These are phyloP conservation scores for Musa itinerans DNA, from an alignment of 176 grass and related monocot species.

Conservation along the genomic window DNA sequence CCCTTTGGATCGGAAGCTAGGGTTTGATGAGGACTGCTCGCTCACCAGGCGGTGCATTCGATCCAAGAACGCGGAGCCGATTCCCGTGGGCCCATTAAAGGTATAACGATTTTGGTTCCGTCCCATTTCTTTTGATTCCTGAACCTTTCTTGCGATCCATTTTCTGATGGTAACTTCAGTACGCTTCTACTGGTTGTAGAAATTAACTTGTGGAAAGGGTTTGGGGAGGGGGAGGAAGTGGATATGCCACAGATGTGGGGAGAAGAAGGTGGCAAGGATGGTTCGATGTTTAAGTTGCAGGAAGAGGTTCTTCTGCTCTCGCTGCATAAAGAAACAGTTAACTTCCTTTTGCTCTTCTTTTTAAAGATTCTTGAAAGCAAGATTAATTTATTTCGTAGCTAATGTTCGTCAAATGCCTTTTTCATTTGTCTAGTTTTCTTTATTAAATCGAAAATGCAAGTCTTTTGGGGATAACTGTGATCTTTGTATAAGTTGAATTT, in stretches of 20 bases:
- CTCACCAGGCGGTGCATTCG: conserved; percentile 50
- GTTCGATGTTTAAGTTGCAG: conserved; percentile 59
- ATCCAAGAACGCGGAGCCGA: conserved; percentile 84
- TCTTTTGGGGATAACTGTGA: neutral
- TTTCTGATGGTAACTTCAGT: conserved; percentile 5
- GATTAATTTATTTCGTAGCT: neutral
- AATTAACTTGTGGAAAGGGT: conserved; percentile 16
- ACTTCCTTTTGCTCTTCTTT: neutral
- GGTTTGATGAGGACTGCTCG: conserved; percentile 36
- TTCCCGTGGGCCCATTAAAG: conserved; percentile 74
- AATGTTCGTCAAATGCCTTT: neutral
- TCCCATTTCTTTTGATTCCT: neutral
- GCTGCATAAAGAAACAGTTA: conserved; percentile 79
- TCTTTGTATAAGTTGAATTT: too few species aligned
- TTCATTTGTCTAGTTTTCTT: neutral
- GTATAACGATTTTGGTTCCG: conserved; percentile 17
- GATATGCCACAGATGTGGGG: conserved; percentile 59
- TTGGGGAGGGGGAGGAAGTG: conserved; percentile 30
- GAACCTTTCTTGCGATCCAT: neutral
- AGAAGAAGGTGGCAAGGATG: conserved; percentile 41
- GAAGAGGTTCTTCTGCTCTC: conserved; percentile 61
- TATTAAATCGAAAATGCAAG: neutral
- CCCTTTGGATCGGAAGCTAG: conserved; percentile 52
- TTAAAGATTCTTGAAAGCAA: neutral
- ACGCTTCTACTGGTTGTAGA: conserved; percentile 18